Base-by-base conservation (phyloP, 306 rosid genomes). In the Glycine tomentella region DNA sequence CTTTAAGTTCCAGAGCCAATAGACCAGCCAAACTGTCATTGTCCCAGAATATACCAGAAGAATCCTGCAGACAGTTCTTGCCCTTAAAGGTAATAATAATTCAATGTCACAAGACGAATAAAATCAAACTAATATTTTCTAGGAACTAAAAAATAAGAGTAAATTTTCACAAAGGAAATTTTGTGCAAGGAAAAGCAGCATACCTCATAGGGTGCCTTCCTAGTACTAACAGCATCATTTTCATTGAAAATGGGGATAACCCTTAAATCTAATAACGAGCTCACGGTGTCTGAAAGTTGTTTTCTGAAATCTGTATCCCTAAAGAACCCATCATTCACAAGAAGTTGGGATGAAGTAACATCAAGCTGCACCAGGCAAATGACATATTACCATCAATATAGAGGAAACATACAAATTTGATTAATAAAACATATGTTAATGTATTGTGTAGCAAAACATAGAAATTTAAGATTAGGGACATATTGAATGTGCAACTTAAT, bases 41-140 rank as follows among this genome's bases (percentile, higher is more conserved):
- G 70, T 94, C 98, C 98, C 97, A 92, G 65, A 92, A 94, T 76
- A 92, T 92, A 74, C 98, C 98, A 55, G 97, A 89, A 75, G 97
- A 88, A 64, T 94, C 98, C 97, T 94, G 97, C 82, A 74, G 80
- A 81, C 70, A 48, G 17, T 57, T 76, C 84, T 82, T 81, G 25
- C 81, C 63, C 46, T 88, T 78, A 83, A 78, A 74, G 56, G 75
- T 70, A 49, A 74, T 42, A 40, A 76, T 42, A 40, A 76, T 38
- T n/a, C 17, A 10, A 53, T 1, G 44, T 80, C 52, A 67, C n/a
- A 15, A 74, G 6, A 74, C 17, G 33, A 56, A 64, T 14, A 80
- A 77, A 48, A 51, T 20, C 69, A 83, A 52, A 9, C 17, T 42
- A 64, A 17, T 10, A 40, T 50, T 49, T 71, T 40, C 31, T 25